phyloP scores from a whole-genome alignment of 179 eudicot species.

The Drosera spatulata region DNA sequence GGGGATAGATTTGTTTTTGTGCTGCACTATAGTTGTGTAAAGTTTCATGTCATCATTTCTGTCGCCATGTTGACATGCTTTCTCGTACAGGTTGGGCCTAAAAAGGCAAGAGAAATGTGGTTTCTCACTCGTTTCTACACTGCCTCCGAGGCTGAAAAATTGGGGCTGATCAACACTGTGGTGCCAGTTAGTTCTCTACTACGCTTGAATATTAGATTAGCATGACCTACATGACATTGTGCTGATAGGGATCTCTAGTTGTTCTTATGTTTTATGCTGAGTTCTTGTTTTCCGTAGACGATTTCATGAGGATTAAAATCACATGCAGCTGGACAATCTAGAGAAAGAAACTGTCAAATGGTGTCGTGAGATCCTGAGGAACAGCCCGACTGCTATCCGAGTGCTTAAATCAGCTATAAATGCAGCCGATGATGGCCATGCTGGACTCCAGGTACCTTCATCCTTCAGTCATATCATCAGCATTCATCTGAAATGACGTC shows the following conservation, averaged over 20 bases:
- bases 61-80: no score
- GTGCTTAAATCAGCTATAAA: conserved; percentile 80
- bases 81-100: conserved; percentile 63
- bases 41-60: no score
- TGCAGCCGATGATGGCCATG: conserved; percentile 96
- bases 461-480: neutral
- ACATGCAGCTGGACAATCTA: conserved; percentile 57
- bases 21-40: no score
- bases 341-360: conserved; percentile 90
- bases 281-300: neutral
- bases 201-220: no score
- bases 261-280: neutral
- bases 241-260: no score
- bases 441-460: conserved; percentile 75
- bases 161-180: conserved; percentile 90
- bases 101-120: conserved; percentile 98
- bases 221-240: no score
- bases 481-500: neutral
- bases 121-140: conserved; percentile 69
- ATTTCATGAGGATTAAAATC: neutral
- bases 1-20: no score
- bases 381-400: conserved; percentile 91
- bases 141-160: conserved; percentile 80
- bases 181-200: conserved; percentile 61
- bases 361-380: conserved; percentile 82